Base-by-base conservation (phyloP, 1,284 basidiomycete species). In the Apiotrichum brassicae region DNA sequence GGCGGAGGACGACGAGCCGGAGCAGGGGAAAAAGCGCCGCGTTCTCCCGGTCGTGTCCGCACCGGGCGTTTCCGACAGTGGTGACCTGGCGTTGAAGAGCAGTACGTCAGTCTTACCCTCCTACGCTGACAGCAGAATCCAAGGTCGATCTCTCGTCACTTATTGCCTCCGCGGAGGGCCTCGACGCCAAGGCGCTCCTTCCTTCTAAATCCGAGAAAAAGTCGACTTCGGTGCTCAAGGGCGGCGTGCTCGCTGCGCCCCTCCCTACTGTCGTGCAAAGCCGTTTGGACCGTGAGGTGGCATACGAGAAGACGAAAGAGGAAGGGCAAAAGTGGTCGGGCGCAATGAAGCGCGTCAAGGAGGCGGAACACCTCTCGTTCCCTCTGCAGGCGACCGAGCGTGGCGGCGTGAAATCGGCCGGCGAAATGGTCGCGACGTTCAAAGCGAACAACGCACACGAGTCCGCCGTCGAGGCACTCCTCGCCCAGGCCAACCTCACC, bases 291-390 rank as follows among this genome's bases (percentile, higher is more conserved):
- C 83, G 94, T 38, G 83, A 91, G 66, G 94, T 91, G 4, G 95
- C 94, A 0, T 97, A 97, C 70, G 87, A 92, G 63, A 81, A 86
- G 70, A 95, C 92, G 3, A 90, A 89, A 65, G 81, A 82, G 59
- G 93, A 97, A 69, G 86, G 94, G 3, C 82, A 88, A 58, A 95
- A 94, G 74, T 98, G 94, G 94, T 82, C 82, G 39, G 83, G 83
- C 9, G 87, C 90, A 3, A 97, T 95, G 84, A 86, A 86, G 71
- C 79, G 82, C 24, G 87, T 93, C 56, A 83, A 83, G 61, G 86
- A 91, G 81, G 90, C 92, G 5, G 90, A 95, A 61, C 88, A 94
- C 68, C 76, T 95, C 28, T 88, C 85, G 28, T 95, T 97, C 70
- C 92, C 92, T 13, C 77, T 97, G 6, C 92, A 95, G 79, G 79